These are phyloP conservation scores for Laguncularia racemosa DNA, from an alignment of 345 rosid genomes.

Conservation along the genomic window DNA sequence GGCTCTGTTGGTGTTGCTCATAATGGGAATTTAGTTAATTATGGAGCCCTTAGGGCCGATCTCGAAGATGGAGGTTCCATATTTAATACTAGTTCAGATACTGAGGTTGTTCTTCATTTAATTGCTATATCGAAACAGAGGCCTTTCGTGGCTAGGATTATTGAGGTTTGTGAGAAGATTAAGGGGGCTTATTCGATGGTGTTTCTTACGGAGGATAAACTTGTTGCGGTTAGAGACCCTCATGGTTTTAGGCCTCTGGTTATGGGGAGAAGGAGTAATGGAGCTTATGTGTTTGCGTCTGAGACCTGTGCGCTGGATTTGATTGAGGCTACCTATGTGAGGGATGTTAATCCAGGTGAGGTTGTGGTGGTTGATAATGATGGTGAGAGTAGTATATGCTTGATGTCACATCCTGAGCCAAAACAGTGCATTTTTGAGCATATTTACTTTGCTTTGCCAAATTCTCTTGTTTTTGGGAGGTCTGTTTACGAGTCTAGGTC, in stretches of 20 bases:
- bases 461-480: constrained; percentile 75
- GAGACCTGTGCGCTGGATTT: constrained; percentile 98
- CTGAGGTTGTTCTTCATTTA: constrained; percentile 95
- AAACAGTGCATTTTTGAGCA: constrained; percentile 96
- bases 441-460: constrained; percentile 80
- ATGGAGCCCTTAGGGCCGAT: constrained; percentile 47
- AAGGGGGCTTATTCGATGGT: constrained; percentile 96
- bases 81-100: constrained; percentile 89
- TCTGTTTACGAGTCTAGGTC: constrained; percentile 82
- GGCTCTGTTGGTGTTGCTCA: constrained; percentile 96
- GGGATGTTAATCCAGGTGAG: constrained; percentile 94
- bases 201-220: constrained; percentile 83
- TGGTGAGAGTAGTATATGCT: constrained; percentile 72
- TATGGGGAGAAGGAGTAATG: constrained; percentile 95
- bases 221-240: constrained; percentile 92
- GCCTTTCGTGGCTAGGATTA: constrained; percentile 80
- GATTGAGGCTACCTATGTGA: constrained; percentile 87
- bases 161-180: constrained; percentile 87
- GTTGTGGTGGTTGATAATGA: constrained; percentile 82
- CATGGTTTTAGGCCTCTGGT: constrained; percentile 86
- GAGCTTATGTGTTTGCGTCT: constrained; percentile 84
- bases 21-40: constrained; percentile 90
- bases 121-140: constrained; percentile 87
- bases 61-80: constrained; percentile 88
- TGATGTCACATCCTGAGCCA: constrained; percentile 58